Evolutionary conservation across 805 yeast species (phyloP).

Genomic region (Nakazawaea pomicola): DNA sequence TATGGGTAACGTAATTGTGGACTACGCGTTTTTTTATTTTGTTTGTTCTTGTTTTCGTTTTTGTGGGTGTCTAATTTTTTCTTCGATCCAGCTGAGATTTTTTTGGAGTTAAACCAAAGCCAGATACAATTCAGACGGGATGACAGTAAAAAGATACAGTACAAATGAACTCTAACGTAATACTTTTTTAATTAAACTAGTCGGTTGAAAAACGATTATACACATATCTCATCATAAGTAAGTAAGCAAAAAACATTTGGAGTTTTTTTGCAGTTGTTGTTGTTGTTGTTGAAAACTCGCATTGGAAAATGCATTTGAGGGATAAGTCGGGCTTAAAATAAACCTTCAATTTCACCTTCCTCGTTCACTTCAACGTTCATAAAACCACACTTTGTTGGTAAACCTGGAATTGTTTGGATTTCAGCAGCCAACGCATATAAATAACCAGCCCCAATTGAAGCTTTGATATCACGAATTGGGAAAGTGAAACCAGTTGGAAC

Average conservation of each 20-base stretch:
- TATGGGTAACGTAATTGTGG: no score
- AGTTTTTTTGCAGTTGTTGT: not conserved
- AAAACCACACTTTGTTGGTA: constrained; percentile 93
- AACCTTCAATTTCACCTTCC: constrained; percentile 87
- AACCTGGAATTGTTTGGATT: constrained; percentile 95
- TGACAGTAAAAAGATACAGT: no score
- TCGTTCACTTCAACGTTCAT: constrained; percentile 95
- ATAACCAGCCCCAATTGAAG: constrained; percentile 95
- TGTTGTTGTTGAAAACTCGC: constrained; percentile 1
- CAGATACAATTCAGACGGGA: no score
- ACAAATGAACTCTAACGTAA: no score
- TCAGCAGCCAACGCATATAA: constrained; percentile 95
- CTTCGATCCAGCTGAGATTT: no score
- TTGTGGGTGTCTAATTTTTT: not conserved
- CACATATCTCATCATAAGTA: not conserved
- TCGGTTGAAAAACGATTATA: constrained; percentile 3
- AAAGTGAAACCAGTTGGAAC: constrained; percentile 92
- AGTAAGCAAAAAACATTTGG: not conserved
- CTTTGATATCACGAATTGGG: constrained; percentile 92
- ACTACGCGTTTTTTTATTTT: not conserved
- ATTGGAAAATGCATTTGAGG: not conserved
- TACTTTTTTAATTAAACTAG: not conserved
- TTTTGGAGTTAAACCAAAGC: no score
- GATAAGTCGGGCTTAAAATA: constrained; percentile 55
- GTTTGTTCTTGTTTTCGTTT: not conserved